Conservation (phyloP, 768 basidiomycete genomes). For the Psilocybe cubensis region DNA sequence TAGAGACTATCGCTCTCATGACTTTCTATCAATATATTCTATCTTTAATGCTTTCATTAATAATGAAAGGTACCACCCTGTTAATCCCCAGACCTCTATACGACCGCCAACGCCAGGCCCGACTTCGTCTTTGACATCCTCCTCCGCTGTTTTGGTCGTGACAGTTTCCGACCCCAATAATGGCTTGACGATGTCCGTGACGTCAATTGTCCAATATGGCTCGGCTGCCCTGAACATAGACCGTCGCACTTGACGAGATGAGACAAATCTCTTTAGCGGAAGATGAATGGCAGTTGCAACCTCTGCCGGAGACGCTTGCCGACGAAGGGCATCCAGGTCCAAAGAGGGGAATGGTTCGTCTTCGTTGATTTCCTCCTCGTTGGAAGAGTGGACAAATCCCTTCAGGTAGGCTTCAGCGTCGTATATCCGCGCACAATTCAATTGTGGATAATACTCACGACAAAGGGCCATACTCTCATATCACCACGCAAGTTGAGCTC, state of each 20-base stretch:
- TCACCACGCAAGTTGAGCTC: conserved; percentile 59
- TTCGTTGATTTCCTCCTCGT: conserved; percentile 13
- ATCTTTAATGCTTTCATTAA: conserved; percentile 60
- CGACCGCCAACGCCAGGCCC: conserved; percentile 45
- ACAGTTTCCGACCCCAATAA: conserved; percentile 24
- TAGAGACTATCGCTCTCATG: background rate
- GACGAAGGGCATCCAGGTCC: conserved; percentile 49
- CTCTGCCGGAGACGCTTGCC: conserved; percentile 55
- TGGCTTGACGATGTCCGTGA: conserved; percentile 56
- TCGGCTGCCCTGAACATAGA: conserved; percentile 57
- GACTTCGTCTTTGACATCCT: conserved; percentile 40
- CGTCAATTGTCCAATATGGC: conserved; percentile 71
- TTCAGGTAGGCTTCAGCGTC: conserved; percentile 12
- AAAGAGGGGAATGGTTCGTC: conserved; percentile 64
- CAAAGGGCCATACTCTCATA: conserved; percentile 74
- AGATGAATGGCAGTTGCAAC: conserved; percentile 76
- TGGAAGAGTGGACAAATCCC: conserved; percentile 32
- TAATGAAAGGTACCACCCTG: conserved; percentile 78
- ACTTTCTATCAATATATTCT: conserved; percentile 43
- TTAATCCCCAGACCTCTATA: conserved; percentile 82
- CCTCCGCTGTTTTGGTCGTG: conserved; percentile 34
- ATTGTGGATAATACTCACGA: conserved; percentile 49
- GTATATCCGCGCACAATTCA: background rate
- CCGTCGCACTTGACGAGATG: conserved; percentile 48
- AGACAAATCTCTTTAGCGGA: conserved; percentile 55